phyloP scores from a whole-genome alignment of 306 rosid genomes.

The Sechiopsis laciniata region DNA sequence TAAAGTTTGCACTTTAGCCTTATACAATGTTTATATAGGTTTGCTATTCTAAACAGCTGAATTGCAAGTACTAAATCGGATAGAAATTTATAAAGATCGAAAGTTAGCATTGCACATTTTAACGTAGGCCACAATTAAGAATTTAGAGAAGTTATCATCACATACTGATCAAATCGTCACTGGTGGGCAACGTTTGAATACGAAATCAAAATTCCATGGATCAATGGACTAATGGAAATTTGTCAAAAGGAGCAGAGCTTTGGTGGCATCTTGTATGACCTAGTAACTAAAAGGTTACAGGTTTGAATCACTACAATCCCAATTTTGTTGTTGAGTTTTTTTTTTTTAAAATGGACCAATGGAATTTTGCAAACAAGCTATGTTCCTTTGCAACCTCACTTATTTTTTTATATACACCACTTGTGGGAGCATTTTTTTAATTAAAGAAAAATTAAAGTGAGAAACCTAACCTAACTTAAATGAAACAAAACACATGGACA shows the following conservation, averaged over 20 bases:
- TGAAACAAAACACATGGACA: not conserved
- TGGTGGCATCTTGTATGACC: no score
- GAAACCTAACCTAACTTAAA: constrained; percentile 5
- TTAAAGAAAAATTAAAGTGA: not conserved
- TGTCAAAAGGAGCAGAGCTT: not conserved
- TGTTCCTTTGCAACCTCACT: not conserved
- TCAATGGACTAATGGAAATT: not conserved
- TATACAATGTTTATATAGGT: not conserved
- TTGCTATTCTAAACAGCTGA: not conserved
- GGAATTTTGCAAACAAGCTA: no score
- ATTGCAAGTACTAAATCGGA: not conserved
- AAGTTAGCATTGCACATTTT: not conserved
- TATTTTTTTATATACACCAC: not conserved
- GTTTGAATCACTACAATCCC: no score
- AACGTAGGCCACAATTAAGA: not conserved
- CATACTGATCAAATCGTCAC: not conserved
- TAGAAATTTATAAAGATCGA: not conserved
- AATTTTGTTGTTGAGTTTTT: no score
- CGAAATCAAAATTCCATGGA: not conserved
- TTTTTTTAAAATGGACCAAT: no score
- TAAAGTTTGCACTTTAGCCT: not conserved
- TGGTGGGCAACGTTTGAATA: not conserved
- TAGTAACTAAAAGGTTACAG: no score
- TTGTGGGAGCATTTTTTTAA: not conserved
- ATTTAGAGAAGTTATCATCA: not conserved